Base-by-base conservation (phyloP, 768 basidiomycete genomes). In the Chiua virens region DNA sequence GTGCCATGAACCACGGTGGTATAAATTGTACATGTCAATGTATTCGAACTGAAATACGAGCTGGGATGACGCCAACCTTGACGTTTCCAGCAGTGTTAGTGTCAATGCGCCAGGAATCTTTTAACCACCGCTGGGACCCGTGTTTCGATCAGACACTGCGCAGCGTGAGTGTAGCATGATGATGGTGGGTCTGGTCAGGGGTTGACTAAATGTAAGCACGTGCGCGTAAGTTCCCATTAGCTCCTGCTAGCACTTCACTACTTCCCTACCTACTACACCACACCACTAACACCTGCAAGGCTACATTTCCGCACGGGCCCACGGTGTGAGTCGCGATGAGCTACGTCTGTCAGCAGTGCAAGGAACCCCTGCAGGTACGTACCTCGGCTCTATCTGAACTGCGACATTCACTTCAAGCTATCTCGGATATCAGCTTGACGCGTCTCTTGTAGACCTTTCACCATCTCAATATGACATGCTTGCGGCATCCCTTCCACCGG, bases 391-490 rank as follows among this genome's bases (percentile, higher is more conserved):
- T 37, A 37, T 22, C 30, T 44, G n/a, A 28, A 41, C 36, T n/a
- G 34, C 14, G 41, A 45, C 28, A 14, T 23, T 21, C 42, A 32
- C 63, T 34, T 62, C 49, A 62, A 45, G 4, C 20, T 7, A 40
- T 46, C 32, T 34, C 40, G 32, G 21, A 40, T 18, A 38, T 23
- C 61, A 91, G 82, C 80, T 93, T 59, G 95, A 98, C 75, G 86
- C 85, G n/a, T 94, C 93, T n/a, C 75, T 97, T 14, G 78, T 89
- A 43, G 88, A 92, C 65, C 75, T 96, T 49, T 82, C 89, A 5
- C 92, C 89, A 20, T 89, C 92, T 14, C 85, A 89, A 25, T 91
- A 93, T 70, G 90, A 93, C 66, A 85, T 89, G 75, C 86, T 96
- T 57, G 82, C 84, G 20, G 84, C 84, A 21, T 76, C 78, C 45